Conservation (phyloP, 805 yeast species). For the Ogataea pilisensis region DNA sequence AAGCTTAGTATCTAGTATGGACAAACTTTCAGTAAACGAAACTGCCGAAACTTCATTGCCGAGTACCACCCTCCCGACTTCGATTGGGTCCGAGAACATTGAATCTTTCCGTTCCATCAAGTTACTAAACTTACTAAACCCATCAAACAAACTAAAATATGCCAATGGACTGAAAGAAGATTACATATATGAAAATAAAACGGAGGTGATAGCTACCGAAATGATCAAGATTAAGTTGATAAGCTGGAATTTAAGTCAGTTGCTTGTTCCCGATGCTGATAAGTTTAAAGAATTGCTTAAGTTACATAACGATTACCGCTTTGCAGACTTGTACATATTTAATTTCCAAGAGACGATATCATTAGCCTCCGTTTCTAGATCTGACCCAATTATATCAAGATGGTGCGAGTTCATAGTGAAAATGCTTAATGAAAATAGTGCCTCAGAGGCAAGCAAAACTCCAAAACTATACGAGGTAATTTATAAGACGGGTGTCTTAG, state of each 20-base stretch:
- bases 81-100: background rate
- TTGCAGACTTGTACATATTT: slow-evolving; percentile 36
- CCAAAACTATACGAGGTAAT: slow-evolving; percentile 23
- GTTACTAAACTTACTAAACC: slow-evolving; percentile 21
- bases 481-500: slow-evolving; percentile 46
- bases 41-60: no score
- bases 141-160: slow-evolving; percentile 24
- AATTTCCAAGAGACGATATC: slow-evolving; percentile 51
- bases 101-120: slow-evolving; percentile 11
- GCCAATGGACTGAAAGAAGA: slow-evolving; percentile 19
- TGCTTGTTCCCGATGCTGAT: slow-evolving; percentile 9
- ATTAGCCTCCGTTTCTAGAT: slow-evolving; percentile 39
- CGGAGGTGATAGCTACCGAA: background rate
- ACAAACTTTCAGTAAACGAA: background rate
- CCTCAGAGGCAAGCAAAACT: slow-evolving; percentile 19
- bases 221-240: slow-evolving; percentile 24
- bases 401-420: slow-evolving; percentile 31
- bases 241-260: slow-evolving; percentile 38
- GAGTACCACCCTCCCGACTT: background rate
- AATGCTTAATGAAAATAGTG: slow-evolving; percentile 18
- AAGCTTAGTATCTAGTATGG: background rate
- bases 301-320: slow-evolving; percentile 4
- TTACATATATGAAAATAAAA: slow-evolving; percentile 11
- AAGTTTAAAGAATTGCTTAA: slow-evolving; percentile 15
- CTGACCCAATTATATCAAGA: slow-evolving; percentile 28